Base-by-base conservation (phyloP, 2,329 filamentous ascomycete genomes). In the Phyllosticta citriasiana region DNA sequence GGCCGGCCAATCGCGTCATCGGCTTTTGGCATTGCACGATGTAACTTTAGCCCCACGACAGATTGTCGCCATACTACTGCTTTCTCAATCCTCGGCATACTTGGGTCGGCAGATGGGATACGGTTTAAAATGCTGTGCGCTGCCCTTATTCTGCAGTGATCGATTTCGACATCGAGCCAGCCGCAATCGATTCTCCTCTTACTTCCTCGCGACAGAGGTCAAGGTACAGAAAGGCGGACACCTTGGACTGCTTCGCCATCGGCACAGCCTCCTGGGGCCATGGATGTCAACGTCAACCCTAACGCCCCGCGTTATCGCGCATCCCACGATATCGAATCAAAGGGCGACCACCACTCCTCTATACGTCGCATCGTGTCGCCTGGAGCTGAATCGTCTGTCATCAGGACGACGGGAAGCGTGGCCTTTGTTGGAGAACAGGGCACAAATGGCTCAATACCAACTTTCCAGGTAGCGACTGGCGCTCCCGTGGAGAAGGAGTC, bases 381-480 rank as follows among this genome's bases (percentile, higher is more conserved):
- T 10, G 56, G 54, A 4, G 25, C 25, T 14, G 58, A 60, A 2
- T 61, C 59, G 2, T 14, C 7, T 6, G 55, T 35, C 24, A 53
- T 71, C 40, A 65, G 63, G 3, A 73, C 77, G 62, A 47, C 40
- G 40, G 77, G 78, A 3, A 72, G 73, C 58, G 70, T 79, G 16
- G 72, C 77, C 9, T 80, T 76, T 63, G 73, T 76, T 10, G 67
- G 69, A 63, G 75, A 71, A 64, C 71, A 71, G 64, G 79, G 76
- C 0, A 79, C 77, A 3, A 86, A 86, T 65, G 77, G 75, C 16
- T 73, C 78, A 4, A 71, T 75, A 55, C 71, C 76, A 1, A 78
- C 80, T 0, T 85, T 84, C 65, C 84, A 86, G 66, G 84, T 87
- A 67, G 83, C 82, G 0, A 77, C 77, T 7, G 84, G 84, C 47